Conservation (phyloP, 2,329 filamentous ascomycete species). For the Rutstroemia sp. region DNA sequence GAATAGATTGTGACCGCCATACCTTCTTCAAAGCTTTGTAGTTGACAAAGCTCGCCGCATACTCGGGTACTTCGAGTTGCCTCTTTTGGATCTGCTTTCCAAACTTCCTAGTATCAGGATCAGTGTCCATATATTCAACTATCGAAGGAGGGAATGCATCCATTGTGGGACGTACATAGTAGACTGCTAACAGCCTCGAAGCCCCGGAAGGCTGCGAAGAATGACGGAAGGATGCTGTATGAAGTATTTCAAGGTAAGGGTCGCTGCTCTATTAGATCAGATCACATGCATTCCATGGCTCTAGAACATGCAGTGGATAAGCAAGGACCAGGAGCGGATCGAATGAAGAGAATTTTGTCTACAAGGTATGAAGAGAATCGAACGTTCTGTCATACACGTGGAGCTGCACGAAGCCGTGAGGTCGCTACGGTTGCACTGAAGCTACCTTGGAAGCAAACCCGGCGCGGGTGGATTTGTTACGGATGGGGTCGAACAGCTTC, state of each 20-base stretch:
- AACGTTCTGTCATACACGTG: conserved; percentile 4
- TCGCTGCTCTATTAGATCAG: conserved; percentile 18
- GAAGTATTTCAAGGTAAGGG: conserved; percentile 12
- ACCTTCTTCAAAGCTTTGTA: conserved; percentile 99
- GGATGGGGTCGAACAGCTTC: background rate
- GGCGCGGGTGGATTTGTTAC: background rate
- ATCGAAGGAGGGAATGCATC: background rate
- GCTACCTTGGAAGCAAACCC: background rate
- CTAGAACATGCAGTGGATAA: conserved; percentile 5
- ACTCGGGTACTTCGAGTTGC: conserved; percentile 97
- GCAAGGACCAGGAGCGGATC: background rate
- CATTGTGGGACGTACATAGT: conserved; percentile 26
- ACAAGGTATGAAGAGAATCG: background rate
- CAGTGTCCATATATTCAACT: conserved; percentile 6
- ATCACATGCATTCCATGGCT: conserved; percentile 17
- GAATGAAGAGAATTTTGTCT: background rate
- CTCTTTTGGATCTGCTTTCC: conserved; percentile 99
- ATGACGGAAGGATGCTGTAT: conserved; percentile 8
- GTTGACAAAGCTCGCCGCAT: conserved; percentile 98
- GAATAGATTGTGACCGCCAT: conserved; percentile 15
- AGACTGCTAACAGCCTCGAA: conserved; percentile 22
- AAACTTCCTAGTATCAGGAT: conserved; percentile 71
- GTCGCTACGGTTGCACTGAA: background rate
- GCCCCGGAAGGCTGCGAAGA: conserved; percentile 20
- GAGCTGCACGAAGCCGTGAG: background rate